Conservation (phyloP, 169 alveolate genomes). For the Besnoitia besnoiti region DNA sequence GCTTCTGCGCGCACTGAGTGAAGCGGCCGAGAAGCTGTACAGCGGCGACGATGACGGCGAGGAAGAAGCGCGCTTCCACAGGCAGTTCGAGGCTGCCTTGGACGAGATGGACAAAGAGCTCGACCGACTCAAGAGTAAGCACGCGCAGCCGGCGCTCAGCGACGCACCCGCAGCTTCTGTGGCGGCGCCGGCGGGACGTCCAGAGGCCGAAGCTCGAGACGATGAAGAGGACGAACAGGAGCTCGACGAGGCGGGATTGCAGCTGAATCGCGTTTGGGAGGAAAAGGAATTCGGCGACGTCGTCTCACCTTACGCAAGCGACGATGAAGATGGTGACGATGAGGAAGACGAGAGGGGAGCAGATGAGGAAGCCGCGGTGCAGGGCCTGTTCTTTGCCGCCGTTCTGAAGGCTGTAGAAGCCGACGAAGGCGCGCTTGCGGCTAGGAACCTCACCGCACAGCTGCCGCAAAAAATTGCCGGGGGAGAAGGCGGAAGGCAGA, state of each 20-base stretch:
- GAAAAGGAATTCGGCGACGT: neutral
- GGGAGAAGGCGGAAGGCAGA: neutral
- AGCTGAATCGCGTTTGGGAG: slow-evolving; percentile 21
- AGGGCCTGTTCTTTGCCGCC: neutral
- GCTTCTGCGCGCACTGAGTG: slow-evolving; percentile 1
- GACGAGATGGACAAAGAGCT: slow-evolving; percentile 23
- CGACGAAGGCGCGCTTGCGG: neutral
- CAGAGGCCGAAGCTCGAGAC: neutral
- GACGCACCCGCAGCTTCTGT: neutral
- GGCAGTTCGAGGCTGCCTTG: neutral
- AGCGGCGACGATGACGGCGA: neutral
- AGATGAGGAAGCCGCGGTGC: neutral
- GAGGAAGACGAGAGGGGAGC: slow-evolving; percentile 1
- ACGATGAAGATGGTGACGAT: neutral
- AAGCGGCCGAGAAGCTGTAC: neutral
- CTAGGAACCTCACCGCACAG: neutral
- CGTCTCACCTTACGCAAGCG: neutral
- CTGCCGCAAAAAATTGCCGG: too few species aligned
- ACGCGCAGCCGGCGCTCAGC: neutral
- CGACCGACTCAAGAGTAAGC: neutral
- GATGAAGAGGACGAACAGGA: neutral
- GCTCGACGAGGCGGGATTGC: neutral
- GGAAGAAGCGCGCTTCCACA: neutral
- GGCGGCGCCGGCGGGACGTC: neutral
- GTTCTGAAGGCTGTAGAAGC: neutral